Evolutionary conservation across 2,329 filamentous ascomycete species (phyloP), one percentile per base, ranked within the genome.

Genomic region (Monilinia fructigena): DNA sequence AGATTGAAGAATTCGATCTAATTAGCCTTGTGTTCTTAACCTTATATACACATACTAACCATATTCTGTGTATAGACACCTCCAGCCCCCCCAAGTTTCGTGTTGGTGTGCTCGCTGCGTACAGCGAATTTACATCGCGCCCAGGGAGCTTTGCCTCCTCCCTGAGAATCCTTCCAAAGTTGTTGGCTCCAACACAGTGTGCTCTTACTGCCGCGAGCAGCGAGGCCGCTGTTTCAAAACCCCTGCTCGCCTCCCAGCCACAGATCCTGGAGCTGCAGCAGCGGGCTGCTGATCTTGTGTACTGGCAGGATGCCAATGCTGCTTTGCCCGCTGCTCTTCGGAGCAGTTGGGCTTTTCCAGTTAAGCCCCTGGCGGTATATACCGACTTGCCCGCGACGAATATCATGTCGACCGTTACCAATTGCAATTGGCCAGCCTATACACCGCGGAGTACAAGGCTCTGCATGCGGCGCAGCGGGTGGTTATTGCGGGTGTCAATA

Each of bases 401-500:
- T 42, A 3, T 16, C 12, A 16, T 42, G 40, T 14, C 40, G 40
- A 10, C 4, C 40, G 40, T 16, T 42, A 42, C 8, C 18, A 7
- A 1, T 1, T n/a, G 55, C 18, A 7, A 1, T 1, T n/a, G 55
- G 23, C 55, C 55, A 14, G 26, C 2, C 2, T 1, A 47, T n/a
- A 40, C 40, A 16, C 55, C 55, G 1, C 45, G 11, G 55, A 14
- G 26, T 58, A 58, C 20, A n/a, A n/a, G 18, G 55, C 28, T 10
- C 18, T 58, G 26, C 55, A n/a, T 31, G 26, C n/a, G 10, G 40
- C 55, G 1, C 55, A 58, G 7, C 20, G 18, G 7, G 40, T n/a
- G 1, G 55, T 58, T 3, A 7, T 0, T 1, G 1, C 2, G 26
- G 55, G 40, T 26, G 28, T 47, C 8, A 0, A 0, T 1, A 6